phyloP scores from a whole-genome alignment of 345 rosid genomes.

The Brassica rapa region DNA sequence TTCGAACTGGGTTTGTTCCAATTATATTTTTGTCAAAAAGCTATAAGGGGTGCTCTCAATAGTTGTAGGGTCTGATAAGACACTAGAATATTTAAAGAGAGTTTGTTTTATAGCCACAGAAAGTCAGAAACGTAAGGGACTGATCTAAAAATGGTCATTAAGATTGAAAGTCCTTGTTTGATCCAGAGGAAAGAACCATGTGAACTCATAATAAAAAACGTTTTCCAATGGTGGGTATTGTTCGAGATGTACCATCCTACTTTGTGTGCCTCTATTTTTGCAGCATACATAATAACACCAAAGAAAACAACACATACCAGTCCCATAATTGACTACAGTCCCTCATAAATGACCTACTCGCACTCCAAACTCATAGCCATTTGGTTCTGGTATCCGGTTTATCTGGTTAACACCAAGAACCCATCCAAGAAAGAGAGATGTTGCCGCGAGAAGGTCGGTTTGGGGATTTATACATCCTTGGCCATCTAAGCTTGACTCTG shows the following conservation, averaged over 20 bases:
- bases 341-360: slow-evolving; percentile 20
- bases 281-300: slow-evolving; percentile 26
- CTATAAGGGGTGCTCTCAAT: slow-evolving; percentile 1
- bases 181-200: slow-evolving; percentile 41
- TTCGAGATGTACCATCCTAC: slow-evolving; percentile 36
- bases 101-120: slow-evolving; percentile 33
- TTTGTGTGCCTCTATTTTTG: slow-evolving; percentile 40
- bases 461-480: slow-evolving; percentile 19
- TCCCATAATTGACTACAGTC: slow-evolving; percentile 29
- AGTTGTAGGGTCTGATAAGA: slow-evolving; percentile 41
- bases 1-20: not conserved
- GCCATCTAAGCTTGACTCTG: slow-evolving; percentile 35
- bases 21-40: slow-evolving; percentile 18
- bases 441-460: slow-evolving; percentile 19
- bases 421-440: not conserved
- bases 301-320: slow-evolving; percentile 34
- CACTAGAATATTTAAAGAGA: slow-evolving; percentile 30
- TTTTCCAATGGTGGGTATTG: slow-evolving; percentile 34
- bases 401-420: slow-evolving; percentile 7
- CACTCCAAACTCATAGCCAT: not conserved
- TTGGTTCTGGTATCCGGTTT: slow-evolving; percentile 12
- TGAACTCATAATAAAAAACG: slow-evolving; percentile 32
- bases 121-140: not conserved
- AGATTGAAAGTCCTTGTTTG: slow-evolving; percentile 40
- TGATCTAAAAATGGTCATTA: slow-evolving; percentile 27